Base-by-base conservation (phyloP, 768 basidiomycete species). In the Leccinum truebloodii region DNA sequence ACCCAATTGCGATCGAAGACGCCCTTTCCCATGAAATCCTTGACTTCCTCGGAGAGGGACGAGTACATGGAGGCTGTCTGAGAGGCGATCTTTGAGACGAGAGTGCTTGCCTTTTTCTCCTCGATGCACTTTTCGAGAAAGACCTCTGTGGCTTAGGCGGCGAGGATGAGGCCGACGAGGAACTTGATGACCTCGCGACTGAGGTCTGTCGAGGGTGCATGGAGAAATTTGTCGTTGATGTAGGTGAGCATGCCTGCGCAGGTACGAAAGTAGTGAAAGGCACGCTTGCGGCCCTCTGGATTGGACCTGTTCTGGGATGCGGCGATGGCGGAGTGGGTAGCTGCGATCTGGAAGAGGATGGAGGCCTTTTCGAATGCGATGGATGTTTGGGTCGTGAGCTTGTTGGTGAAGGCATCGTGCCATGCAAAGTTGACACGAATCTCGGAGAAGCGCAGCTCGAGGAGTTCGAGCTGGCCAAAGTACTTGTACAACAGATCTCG, bases 171-270 rank as follows among this genome's bases (percentile, higher is more conserved):
- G n/a, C 85, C 85, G 2, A 94, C 86, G 41, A 97, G 80, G 66
- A 96, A 92, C 74, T 96, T 95, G 80, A 99, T 83, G 58, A 98
- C 93, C 60, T 98, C 96, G 20, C 94, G 83, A 68, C 89, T 90
- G 52, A 98, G 84, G 76, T 98, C 97, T 2, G 93, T 97, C 22
- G 92, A 94, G 0, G 97, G 97, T 0, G 96, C 97, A 68, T 99
- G 97, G 0, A 99, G 79, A 74, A 99, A 99, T 83, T 99, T 98
- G 75, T 99, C 97, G 78, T 98, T 98, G 80, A 99, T 95, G 73
- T 98, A 99, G 6, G 89, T 94, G 70, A 98, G 86, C 94, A 99
- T 97, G 20, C 97, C 97, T 2, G 95, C 93, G 46, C 91, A 88
- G 10, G 90, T 86, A 18, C 90, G 81, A 68, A 94, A 92, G 76